A percentile compares a stretch with the other conserved stretches of the same genome.
Evolutionary conservation across 768 basidiomycete species (phyloP).

Genomic region (Mycena rebaudengoi): DNA sequence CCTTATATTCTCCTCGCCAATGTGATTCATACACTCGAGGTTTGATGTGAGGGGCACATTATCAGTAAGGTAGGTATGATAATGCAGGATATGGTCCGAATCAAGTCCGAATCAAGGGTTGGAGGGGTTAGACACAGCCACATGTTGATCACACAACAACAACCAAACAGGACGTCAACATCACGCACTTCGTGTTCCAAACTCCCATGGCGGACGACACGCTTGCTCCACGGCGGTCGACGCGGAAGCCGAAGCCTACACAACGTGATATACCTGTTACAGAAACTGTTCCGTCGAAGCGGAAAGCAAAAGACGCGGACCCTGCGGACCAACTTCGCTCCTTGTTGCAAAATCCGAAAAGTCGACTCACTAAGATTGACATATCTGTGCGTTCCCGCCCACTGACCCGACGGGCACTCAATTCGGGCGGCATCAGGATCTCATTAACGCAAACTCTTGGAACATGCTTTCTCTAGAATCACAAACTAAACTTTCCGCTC

Average conservation of each 20-base stretch:
- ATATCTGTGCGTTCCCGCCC: slow-evolving; percentile 53
- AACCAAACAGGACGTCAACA: background rate
- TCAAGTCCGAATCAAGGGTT: too few species aligned
- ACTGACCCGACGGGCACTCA: slow-evolving; percentile 6
- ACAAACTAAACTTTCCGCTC: slow-evolving; percentile 41
- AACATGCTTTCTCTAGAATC: slow-evolving; percentile 52
- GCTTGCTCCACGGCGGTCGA: slow-evolving; percentile 18
- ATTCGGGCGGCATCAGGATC: slow-evolving; percentile 43
- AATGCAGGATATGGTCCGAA: too few species aligned
- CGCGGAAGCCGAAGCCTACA: slow-evolving; percentile 22
- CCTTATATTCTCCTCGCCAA: too few species aligned
- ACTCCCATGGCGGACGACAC: slow-evolving; percentile 16
- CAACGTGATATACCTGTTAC: slow-evolving; percentile 16
- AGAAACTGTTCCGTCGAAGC: slow-evolving; percentile 31
- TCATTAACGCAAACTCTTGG: slow-evolving; percentile 59
- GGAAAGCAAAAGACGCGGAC: slow-evolving; percentile 37
- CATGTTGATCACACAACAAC: background rate
- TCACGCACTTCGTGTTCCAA: background rate
- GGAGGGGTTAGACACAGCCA: background rate
- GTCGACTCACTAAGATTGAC: slow-evolving; percentile 56
- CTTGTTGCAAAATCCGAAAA: slow-evolving; percentile 57
- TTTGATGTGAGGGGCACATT: too few species aligned
- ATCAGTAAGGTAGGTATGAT: too few species aligned
- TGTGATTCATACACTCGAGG: too few species aligned
- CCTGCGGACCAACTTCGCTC: slow-evolving; percentile 45